Percentiles rank a stretch among this genome's conserved stretches.
phyloP scores from a whole-genome alignment of 1,284 basidiomycete species.

The Tilletia indica region DNA sequence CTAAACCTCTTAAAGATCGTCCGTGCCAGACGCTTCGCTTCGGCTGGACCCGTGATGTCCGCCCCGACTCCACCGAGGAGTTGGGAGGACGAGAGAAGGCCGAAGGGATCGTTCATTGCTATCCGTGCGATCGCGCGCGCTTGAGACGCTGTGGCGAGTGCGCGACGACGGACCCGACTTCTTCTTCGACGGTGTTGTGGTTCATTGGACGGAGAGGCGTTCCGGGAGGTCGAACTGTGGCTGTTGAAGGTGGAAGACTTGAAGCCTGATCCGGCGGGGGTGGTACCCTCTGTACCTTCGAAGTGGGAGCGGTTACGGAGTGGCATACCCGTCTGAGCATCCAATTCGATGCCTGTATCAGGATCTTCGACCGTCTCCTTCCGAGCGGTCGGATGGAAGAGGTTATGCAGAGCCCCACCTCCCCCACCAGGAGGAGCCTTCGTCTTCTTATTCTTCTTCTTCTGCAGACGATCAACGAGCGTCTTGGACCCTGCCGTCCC shows the following conservation, averaged over 20 bases:
- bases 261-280: not conserved
- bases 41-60: constrained; percentile 49
- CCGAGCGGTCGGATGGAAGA: not conserved
- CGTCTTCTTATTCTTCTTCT: not conserved
- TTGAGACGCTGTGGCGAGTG: constrained; percentile 18
- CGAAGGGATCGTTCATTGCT: constrained; percentile 40
- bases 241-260: not conserved
- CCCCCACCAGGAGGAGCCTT: too few relatives aligned
- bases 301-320: constrained; percentile 13
- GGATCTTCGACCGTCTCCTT: constrained; percentile 2
- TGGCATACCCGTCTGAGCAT: constrained; percentile 8
- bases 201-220: too few relatives aligned
- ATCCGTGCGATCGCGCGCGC: constrained; percentile 36
- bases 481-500: not conserved
- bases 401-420: not conserved
- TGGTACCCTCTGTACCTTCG: not conserved
- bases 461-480: not conserved
- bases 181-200: not conserved
- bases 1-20: constrained; percentile 69
- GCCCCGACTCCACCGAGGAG: constrained; percentile 38
- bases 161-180: not conserved
- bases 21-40: constrained; percentile 66
- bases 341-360: constrained; percentile 5
- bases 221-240: too few relatives aligned
- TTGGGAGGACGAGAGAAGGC: constrained; percentile 34